A percentile compares a stretch with the other conserved stretches of the same genome.
Evolutionary conservation across 2,329 filamentous ascomycete species (phyloP).

Genomic region (Calycina herbarum): DNA sequence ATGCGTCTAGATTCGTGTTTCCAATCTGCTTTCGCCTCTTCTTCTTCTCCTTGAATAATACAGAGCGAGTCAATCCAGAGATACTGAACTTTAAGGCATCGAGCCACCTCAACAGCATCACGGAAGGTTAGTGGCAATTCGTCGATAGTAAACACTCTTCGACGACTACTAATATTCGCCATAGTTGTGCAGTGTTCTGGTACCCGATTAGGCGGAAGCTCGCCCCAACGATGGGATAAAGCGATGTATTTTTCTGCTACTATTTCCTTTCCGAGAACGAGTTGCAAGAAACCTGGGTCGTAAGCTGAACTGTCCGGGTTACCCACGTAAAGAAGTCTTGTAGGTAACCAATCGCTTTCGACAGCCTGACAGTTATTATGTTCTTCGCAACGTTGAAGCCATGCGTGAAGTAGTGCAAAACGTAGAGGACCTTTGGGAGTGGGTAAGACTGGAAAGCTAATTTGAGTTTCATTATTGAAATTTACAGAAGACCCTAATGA

Average conservation of each 20-base stretch:
- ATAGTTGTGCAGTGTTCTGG: background rate
- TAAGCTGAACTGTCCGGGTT: background rate
- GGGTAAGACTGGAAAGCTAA: background rate
- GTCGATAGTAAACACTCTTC: too few species aligned
- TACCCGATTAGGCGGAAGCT: background rate
- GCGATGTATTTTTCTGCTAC: background rate
- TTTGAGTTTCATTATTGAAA: slow-evolving; percentile 2
- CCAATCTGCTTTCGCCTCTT: slow-evolving; percentile 29
- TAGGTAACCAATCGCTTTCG: background rate
- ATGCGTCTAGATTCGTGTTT: slow-evolving; percentile 29
- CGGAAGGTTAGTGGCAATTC: too few species aligned
- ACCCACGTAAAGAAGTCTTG: background rate
- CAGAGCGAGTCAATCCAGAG: too few species aligned
- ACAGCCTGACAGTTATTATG: background rate
- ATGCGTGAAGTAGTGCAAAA: slow-evolving; percentile 12
- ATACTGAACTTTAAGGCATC: too few species aligned
- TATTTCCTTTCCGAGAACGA: background rate
- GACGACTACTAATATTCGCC: background rate
- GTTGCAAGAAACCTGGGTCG: background rate
- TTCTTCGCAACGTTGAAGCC: slow-evolving; percentile 9
- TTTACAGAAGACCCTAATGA: background rate
- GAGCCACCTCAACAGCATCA: too few species aligned
- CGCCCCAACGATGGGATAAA: slow-evolving; percentile 11
- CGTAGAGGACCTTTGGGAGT: background rate
- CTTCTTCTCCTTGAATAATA: too few species aligned